These are phyloP conservation scores for Cystobasidium sp. DNA, from an alignment of 1,284 basidiomycete species.

Conservation along the genomic window DNA sequence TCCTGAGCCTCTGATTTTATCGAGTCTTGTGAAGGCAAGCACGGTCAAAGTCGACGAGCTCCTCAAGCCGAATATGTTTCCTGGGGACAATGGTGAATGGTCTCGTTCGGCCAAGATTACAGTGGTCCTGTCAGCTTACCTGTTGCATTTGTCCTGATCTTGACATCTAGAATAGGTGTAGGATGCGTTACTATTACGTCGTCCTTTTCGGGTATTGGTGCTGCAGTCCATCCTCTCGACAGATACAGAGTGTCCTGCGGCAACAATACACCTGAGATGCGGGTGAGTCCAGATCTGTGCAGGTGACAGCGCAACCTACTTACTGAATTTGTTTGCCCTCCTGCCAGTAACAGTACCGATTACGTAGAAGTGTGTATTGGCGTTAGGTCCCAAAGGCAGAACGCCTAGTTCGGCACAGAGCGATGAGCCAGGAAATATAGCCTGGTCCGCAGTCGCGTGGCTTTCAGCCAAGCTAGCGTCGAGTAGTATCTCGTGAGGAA, in stretches of 20 bases:
- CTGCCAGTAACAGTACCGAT: neutral
- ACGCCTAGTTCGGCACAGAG: conserved; percentile 9
- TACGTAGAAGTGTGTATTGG: conserved; percentile 20
- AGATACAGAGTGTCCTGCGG: conserved; percentile 11
- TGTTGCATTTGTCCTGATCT: neutral
- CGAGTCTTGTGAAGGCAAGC: neutral
- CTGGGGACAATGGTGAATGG: neutral
- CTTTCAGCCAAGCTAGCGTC: neutral
- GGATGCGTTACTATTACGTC: neutral
- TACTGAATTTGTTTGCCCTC: conserved; percentile 7
- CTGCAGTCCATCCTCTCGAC: conserved; percentile 3
- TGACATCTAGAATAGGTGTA: conserved; percentile 22
- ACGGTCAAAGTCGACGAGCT: neutral
- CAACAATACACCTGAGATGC: conserved; percentile 2
- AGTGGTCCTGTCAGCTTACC: conserved; percentile 2
- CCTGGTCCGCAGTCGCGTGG: neutral
- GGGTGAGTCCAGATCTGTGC: neutral
- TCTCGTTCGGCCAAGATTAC: neutral
- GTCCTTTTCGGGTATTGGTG: neutral
- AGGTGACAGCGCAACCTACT: neutral
- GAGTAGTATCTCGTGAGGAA: conserved; percentile 14
- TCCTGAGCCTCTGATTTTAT: neutral
- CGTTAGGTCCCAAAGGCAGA: neutral
- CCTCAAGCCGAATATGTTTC: conserved; percentile 5
- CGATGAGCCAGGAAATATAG: neutral